Conservation (phyloP, 1,139 yeast species). For the Debaryomyces coudertii region DNA sequence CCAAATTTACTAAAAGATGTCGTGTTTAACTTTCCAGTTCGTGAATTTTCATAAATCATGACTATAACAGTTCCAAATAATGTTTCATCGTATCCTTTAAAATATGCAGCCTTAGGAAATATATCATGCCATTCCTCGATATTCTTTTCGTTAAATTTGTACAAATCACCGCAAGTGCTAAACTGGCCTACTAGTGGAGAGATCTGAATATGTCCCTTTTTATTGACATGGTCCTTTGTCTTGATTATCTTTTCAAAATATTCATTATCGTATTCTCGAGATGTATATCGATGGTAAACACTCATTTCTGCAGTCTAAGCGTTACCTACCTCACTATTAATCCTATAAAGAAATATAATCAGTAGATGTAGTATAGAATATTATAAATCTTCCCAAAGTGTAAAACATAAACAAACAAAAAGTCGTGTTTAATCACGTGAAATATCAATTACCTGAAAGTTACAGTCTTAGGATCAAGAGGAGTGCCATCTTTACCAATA, state of each 20-base stretch:
- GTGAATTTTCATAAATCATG: constrained; percentile 54
- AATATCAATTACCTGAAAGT: constrained; percentile 25
- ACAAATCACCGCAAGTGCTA: constrained; percentile 15
- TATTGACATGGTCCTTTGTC: constrained; percentile 1
- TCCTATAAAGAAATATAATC: constrained; percentile 8
- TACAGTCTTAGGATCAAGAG: constrained; percentile 44
- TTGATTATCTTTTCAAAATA: constrained; percentile 20
- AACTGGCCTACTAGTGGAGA: constrained; percentile 25
- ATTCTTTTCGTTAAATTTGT: constrained; percentile 10
- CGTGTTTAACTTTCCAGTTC: constrained; percentile 54
- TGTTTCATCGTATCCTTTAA: constrained; percentile 52
- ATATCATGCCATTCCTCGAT: constrained; percentile 41
- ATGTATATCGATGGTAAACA: constrained; percentile 42
- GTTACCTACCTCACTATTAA: constrained; percentile 1
- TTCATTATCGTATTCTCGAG: constrained; percentile 40
- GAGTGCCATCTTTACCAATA: constrained; percentile 50
- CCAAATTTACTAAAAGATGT: constrained; percentile 74
- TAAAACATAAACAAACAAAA: constrained; percentile 13
- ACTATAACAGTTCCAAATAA: constrained; percentile 57
- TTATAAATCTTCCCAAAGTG: neutral
- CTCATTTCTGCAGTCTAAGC: constrained; percentile 20
- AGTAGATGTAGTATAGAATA: neutral
- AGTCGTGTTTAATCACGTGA: constrained; percentile 10
- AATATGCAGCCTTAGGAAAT: constrained; percentile 57
- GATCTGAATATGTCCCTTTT: constrained; percentile 9